Evolutionary conservation across 2,329 filamentous ascomycete species (phyloP), one percentile per base, ranked within the genome.

Genomic region (Penicillium sp.): DNA sequence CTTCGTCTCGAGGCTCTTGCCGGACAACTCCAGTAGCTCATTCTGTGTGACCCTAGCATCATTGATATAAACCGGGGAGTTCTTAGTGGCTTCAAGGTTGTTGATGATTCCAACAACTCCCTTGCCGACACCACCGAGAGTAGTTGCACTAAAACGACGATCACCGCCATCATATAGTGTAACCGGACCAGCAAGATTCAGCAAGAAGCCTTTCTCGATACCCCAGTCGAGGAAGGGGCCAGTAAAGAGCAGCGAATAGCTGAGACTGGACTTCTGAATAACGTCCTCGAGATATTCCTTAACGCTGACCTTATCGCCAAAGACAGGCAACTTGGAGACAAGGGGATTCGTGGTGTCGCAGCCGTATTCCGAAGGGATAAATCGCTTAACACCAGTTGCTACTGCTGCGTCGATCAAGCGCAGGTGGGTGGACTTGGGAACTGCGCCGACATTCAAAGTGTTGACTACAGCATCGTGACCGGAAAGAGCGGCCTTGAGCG

Each of bases 1-100:
- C 31, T 64, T 64, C 11, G 60, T 56, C 8, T 60, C 69, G 60
- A 72, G 67, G 29, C 63, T 55, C 14, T 59, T 61, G 20, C 68
- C 73, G 2, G 67, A 67, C 29, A 68, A 56, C 53, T 72, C 34
- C 20, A 66, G 31, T 0, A 79, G 55, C 45, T 73, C 50, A 16
- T 74, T 74, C 66, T 84, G 82, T 0, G 79, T 77, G 16, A 77
- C 69, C 5, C 73, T 68, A 10, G 76, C 68, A 26, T 79, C 76
- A 7, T 79, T 67, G n/a, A 83, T 69, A 56, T 74, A 76, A 2
- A 86, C 72, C 3, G 66, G 55, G 4, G 76, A 72, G 65, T 87
- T 85, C 67, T 77, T 78, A 0, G 83, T 85, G 65, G 82, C 78
- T 2, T 80, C 76, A 0, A 75, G 78, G 50, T 84, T 74, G 8